These are phyloP conservation scores for Hevea brasiliensis DNA, from an alignment of 345 rosid genomes.

Conservation along the genomic window DNA sequence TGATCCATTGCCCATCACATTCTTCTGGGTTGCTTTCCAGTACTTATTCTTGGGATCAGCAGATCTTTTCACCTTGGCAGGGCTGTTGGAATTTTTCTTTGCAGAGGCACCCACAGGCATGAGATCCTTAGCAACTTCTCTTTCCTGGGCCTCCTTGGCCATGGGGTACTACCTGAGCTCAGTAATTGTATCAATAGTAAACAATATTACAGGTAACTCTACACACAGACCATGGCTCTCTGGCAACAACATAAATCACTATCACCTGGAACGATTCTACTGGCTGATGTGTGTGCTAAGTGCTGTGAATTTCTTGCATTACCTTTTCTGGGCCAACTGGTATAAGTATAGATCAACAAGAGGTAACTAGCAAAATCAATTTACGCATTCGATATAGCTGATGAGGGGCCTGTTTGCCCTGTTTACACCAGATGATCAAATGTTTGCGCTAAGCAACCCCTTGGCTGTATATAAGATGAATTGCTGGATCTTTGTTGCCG, in stretches of 20 bases:
- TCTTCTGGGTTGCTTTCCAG: constrained; percentile 75
- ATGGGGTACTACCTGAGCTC: constrained; percentile 75
- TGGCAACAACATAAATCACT: constrained; percentile 44
- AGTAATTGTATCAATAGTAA: constrained; percentile 61
- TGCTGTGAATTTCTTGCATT: constrained; percentile 54
- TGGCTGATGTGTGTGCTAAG: constrained; percentile 64
- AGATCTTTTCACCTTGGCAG: constrained; percentile 78
- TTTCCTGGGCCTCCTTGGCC: constrained; percentile 72
- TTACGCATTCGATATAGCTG: neutral
- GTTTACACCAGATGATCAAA: neutral
- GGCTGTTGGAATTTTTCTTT: constrained; percentile 73
- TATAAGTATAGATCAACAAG: constrained; percentile 53
- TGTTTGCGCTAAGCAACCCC: neutral
- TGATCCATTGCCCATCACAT: constrained; percentile 49
- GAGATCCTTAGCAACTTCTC: constrained; percentile 78
- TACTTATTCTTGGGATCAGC: constrained; percentile 77
- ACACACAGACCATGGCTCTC: constrained; percentile 55
- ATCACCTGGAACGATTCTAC: constrained; percentile 58
- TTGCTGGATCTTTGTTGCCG: neutral
- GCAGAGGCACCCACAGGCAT: constrained; percentile 70
- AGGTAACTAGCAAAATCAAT: constrained; percentile 9
- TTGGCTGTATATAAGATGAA: neutral
- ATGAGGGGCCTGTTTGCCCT: neutral
- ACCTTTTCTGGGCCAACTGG: constrained; percentile 60
- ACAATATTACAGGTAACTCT: constrained; percentile 44